phyloP scores from a whole-genome alignment of 352 stramenopile species.

The Phytophthora europaea region DNA sequence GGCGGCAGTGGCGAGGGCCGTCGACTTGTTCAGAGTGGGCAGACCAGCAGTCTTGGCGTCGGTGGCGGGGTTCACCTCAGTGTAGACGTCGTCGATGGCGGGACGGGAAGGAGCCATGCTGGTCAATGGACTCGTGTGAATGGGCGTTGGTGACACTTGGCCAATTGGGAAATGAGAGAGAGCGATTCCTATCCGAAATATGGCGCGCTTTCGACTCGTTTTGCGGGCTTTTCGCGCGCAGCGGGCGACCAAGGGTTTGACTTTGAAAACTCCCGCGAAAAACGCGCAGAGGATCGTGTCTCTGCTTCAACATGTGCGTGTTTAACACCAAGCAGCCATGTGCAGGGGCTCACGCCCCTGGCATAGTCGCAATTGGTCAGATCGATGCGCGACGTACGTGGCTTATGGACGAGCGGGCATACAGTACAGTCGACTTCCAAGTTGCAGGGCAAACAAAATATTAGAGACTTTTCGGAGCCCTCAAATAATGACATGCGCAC shows the following conservation, averaged over 20 bases:
- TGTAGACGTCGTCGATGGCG: constrained; percentile 20
- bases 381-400: neutral
- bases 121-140: neutral
- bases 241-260: neutral
- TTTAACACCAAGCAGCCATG: constrained; percentile 31
- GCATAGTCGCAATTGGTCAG: neutral
- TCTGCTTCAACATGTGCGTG: constrained; percentile 32
- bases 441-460: no score
- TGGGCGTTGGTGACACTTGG: constrained; percentile 18
- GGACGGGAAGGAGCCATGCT: constrained; percentile 31
- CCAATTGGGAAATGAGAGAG: constrained; percentile 25
- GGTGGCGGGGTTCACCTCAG: constrained; percentile 19
- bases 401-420: neutral
- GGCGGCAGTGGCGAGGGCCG: constrained; percentile 19
- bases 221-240: constrained; percentile 16
- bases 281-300: constrained; percentile 13
- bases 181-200: constrained; percentile 6
- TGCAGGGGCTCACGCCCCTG: neutral
- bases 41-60: constrained; percentile 15
- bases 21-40: constrained; percentile 30
- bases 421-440: no score
- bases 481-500: no score
- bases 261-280: constrained; percentile 34
- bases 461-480: no score
- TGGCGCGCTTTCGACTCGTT: constrained; percentile 25